These are phyloP conservation scores for Acarospora socialis DNA, from an alignment of 2,329 filamentous ascomycete species.

Conservation along the genomic window DNA sequence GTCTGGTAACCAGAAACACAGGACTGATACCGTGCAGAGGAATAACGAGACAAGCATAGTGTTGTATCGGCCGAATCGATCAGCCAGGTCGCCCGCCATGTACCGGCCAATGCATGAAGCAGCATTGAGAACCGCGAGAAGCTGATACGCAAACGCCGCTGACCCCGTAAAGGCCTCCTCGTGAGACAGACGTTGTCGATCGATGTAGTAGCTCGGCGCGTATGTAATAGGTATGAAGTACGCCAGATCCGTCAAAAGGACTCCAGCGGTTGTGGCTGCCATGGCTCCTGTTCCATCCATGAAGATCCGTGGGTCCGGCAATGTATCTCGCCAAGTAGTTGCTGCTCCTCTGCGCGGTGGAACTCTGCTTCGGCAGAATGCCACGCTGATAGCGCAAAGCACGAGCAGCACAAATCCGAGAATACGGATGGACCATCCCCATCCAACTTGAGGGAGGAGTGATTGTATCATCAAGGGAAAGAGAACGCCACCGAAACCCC, in stretches of 20 bases:
- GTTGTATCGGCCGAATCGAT: slow-evolving; percentile 19
- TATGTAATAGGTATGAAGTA: slow-evolving; percentile 20
- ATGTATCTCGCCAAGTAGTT: slow-evolving; percentile 13
- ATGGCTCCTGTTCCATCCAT: slow-evolving; percentile 12
- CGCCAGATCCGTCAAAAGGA: slow-evolving; percentile 17
- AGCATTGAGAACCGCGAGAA: slow-evolving; percentile 18
- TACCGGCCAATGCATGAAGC: slow-evolving; percentile 17
- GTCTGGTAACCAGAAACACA: slow-evolving; percentile 18
- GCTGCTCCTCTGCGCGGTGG: slow-evolving; percentile 7
- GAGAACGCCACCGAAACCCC: slow-evolving; percentile 22
- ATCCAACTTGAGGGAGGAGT: slow-evolving; percentile 23
- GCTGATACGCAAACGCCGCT: slow-evolving; percentile 15
- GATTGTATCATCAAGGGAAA: slow-evolving; percentile 24
- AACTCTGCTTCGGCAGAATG: slow-evolving; percentile 11
- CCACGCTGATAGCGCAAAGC: slow-evolving; percentile 18
- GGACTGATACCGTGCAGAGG: slow-evolving; percentile 16
- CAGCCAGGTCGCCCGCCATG: slow-evolving; percentile 16
- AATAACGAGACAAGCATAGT: slow-evolving; percentile 18
- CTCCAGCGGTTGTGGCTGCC: slow-evolving; percentile 12
- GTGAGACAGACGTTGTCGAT: slow-evolving; percentile 6
- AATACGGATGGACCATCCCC: slow-evolving; percentile 25
- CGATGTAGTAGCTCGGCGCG: slow-evolving; percentile 16
- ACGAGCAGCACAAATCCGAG: slow-evolving; percentile 24
- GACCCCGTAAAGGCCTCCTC: slow-evolving; percentile 7
- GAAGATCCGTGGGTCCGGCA: slow-evolving; percentile 15